These are phyloP conservation scores for Pseudozyma hubeiensis DNA, from an alignment of 1,284 basidiomycete species.

Conservation along the genomic window DNA sequence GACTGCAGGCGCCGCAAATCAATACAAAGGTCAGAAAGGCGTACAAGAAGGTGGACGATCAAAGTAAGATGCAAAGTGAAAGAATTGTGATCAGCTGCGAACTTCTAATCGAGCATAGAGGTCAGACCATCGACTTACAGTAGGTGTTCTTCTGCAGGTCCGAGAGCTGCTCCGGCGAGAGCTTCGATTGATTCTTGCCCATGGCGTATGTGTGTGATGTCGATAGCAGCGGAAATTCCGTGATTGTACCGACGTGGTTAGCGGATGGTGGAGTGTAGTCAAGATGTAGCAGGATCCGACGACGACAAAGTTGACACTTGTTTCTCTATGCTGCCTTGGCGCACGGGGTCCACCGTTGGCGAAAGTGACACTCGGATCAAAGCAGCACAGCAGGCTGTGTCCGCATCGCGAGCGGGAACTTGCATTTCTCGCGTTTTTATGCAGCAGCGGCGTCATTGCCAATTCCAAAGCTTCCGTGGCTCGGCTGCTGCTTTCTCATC, in stretches of 20 bases:
- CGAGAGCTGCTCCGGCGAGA: constrained; percentile 91
- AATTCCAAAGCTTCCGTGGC: too few relatives aligned
- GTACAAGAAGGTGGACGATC: background rate
- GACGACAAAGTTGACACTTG: background rate
- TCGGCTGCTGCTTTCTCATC: too few relatives aligned
- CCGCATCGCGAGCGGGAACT: constrained; percentile 1
- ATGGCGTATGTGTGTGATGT: constrained; percentile 58
- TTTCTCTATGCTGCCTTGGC: background rate
- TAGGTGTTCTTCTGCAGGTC: constrained; percentile 99
- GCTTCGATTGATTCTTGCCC: constrained; percentile 98
- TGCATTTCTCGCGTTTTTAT: constrained; percentile 1
- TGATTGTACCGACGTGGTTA: background rate
- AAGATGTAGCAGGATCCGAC: background rate
- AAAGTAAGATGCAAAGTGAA: background rate
- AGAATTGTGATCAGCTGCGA: background rate
- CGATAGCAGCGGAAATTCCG: background rate
- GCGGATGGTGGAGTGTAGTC: constrained; percentile 14
- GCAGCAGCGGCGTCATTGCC: constrained; percentile 5
- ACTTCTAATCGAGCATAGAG: background rate
- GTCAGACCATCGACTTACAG: constrained; percentile 75
- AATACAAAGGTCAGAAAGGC: background rate
- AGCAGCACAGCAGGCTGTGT: constrained; percentile 5
- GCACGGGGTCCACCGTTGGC: constrained; percentile 21
- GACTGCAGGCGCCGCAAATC: constrained; percentile 73
- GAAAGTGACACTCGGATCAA: background rate